Base-by-base conservation (phyloP, 306 rosid genomes). In the Lathyrus sativus region DNA sequence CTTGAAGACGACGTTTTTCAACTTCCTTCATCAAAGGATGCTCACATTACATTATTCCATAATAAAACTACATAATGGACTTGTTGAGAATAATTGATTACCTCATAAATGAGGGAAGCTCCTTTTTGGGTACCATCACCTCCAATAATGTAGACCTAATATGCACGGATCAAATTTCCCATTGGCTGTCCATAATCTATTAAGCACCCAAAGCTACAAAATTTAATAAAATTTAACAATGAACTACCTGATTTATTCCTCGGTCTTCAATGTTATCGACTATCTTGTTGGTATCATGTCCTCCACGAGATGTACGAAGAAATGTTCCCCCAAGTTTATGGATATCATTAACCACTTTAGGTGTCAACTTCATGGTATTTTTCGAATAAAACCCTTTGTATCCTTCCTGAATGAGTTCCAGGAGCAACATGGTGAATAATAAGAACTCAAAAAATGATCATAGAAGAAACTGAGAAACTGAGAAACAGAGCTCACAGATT, bases 121-220 rank as follows among this genome's bases (percentile, higher is more conserved):
- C 98, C 97, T 82, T 60, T 93, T 74, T 93, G 97, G 53, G 96
- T 93, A 46, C 97, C 98, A 79, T 93, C 98, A 11, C 98, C 98
- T 42, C 98, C 97, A 74, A 93, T 93, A 75, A 93, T 86, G 76
- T 90, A 93, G 58, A 90, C 96, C 97, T 88, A 48, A 56, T 67
- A 73, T 9, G 72, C 70, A 74, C 45, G 72, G 15, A 73, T 71
- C 68, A 73, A 58, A 60, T 24, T 42, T 70, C 66, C 61, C 61
- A 3, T 60, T 55, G 11, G 46, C 6, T 69, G 37, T 38, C 29
- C 18, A 39, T 9, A 48, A 58, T 45, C 49, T 46, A 26, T 58
- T 14, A 18, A 31, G 55, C 33, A 56, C 39, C 15, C 29, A 38
- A 76, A 60, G 55, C 22, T 42, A 66, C 28, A 45, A 49, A 56